Base-by-base conservation (phyloP, 306 rosid genomes). In the Biancaea sappan region DNA sequence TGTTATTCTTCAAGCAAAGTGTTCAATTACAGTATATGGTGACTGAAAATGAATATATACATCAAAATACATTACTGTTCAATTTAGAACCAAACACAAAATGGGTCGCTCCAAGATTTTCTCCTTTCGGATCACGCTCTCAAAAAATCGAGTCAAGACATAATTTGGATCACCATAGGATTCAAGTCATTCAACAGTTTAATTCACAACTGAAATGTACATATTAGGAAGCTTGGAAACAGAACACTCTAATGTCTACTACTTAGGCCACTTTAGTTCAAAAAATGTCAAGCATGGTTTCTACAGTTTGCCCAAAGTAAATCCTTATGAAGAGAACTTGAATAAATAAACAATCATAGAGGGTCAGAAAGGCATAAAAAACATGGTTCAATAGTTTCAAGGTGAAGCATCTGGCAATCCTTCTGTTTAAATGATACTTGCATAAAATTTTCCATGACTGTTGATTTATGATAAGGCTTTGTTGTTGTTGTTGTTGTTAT, bases 201-300 rank as follows among this genome's bases (percentile, higher is more conserved):
- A 71, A 38, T 56, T 57, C 71, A 47, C 78, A 76, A 25, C 13
- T 24, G 21, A 64, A 71, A 28, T 71, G 25, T 26, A 22, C 43
- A 22, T 32, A 58, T 29, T 6, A 29, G 40, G 3, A 14, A 43
- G 31, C 16, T 71, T 13, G 31, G 47, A 47, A 41, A 71, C 44
- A 31, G 19, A 15, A 38, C 53, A 53, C 1, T 57, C 25, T 13
- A 14, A 60, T 32, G 37, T 16, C 60, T 24, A 41, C 21, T 14
- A 50, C 26, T n/a, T 19, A 19, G 11, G 26, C 9, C 19, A 50
- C 56, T 18, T 50, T 18, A 50, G 25, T n/a, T 10, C 25, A 50
- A 50, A 50, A 50, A 50, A 18, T 50, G 11, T 8, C 12, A 18
- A 67, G 31, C 34, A 41, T 4, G 37, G 37, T 54, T 26, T 22